These are phyloP conservation scores for Haberlea rhodopensis DNA, from an alignment of 257 asterid genomes.

Conservation along the genomic window DNA sequence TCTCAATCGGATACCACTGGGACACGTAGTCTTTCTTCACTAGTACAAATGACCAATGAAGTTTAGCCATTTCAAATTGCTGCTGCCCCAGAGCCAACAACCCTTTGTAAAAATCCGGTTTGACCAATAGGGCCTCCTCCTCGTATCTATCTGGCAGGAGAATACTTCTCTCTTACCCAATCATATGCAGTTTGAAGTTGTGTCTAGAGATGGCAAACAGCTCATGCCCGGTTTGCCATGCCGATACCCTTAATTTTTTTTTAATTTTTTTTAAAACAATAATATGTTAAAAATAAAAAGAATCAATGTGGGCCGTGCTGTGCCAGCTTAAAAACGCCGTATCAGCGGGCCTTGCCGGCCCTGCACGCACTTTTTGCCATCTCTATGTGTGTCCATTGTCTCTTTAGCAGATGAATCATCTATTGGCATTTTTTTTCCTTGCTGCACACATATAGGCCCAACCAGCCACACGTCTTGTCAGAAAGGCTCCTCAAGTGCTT, in stretches of 20 bases:
- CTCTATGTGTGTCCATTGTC: slow-evolving; percentile 45
- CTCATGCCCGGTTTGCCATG: no score
- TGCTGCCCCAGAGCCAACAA: slow-evolving; percentile 10
- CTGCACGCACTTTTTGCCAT: no score
- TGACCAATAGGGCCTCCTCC: slow-evolving; percentile 70
- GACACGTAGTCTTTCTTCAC: slow-evolving; percentile 83
- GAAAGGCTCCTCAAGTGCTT: slow-evolving; percentile 92
- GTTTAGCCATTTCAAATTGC: slow-evolving; percentile 98
- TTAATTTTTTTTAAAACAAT: no score
- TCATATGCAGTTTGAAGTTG: slow-evolving; percentile 47
- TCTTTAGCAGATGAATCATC: slow-evolving; percentile 80
- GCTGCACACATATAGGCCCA: slow-evolving; percentile 99
- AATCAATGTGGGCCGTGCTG: no score
- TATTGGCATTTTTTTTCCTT: slow-evolving; percentile 81
- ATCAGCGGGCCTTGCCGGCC: no score
- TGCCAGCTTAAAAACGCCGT: no score
- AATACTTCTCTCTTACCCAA: slow-evolving; percentile 71
- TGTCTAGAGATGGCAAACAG: no score
- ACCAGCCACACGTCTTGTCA: no score
- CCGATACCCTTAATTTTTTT: no score
- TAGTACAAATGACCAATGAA: slow-evolving; percentile 81
- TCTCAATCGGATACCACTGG: slow-evolving; percentile 81
- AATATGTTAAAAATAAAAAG: no score
- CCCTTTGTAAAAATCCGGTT: slow-evolving; percentile 44
- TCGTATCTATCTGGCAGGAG: slow-evolving; percentile 73